Base-by-base conservation (phyloP, 2,329 filamentous ascomycete genomes). In the Stagonosporopsis vannaccii region DNA sequence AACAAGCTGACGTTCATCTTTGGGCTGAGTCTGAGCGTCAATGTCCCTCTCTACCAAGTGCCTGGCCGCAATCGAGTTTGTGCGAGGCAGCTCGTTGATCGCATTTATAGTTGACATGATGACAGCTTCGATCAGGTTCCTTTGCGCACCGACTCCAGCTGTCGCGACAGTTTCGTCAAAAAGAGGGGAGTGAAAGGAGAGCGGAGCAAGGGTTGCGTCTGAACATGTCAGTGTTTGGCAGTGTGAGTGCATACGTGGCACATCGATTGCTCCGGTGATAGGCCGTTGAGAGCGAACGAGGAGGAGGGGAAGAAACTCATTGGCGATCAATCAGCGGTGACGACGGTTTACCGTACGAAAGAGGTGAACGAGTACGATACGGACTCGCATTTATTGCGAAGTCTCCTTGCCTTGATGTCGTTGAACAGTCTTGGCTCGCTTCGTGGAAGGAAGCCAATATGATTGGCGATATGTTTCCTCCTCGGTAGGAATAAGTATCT, bases 191-290 rank as follows among this genome's bases (percentile, higher is more conserved):
- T 61, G 59, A 2, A 55, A 17, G 12, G 61, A 59, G 28, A 67
- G 59, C 5, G 61, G 45, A 4, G 61, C 58, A 4, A 67, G 62
- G 19, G 62, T 67, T 3, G 61, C 53, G 36, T 67, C 62, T 65
- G 15, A 1, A 15, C 23, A 12, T 37, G 35, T 50, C 44, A 44
- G 33, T 26, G 33, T 11, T 13, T 12, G 19, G 23, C 2, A 20
- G 0, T 20, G 4, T 22, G 15, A 22, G 6, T 2, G 28, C 9
- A 9, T 12, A 35, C 3, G 0, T 26, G 11, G 15, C 48, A 33
- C 56, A 62, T 59, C 65, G 51, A 66, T 66, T 12, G 62, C 56
- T 33, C 60, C 60, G 6, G 62, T 65, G 52, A 60, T n/a, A 63
- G 40, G 43, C 58, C 54, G 32, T 47, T 51, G 6, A 66, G 56